Evolutionary conservation across 148 eudicot genomes (phyloP).

Genomic region (Cornus florida): DNA sequence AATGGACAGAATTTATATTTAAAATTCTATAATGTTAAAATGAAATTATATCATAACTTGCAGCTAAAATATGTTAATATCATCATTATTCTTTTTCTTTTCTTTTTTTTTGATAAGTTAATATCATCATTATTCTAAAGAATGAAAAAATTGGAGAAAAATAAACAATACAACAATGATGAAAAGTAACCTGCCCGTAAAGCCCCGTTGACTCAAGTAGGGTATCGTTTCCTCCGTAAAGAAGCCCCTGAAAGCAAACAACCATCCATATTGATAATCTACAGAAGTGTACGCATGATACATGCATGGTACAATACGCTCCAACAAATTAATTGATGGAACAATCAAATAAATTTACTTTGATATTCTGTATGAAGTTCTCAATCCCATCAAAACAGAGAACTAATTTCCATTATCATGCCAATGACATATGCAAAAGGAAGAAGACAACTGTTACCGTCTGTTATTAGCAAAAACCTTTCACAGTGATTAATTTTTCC

Average conservation of each 20-base stretch:
- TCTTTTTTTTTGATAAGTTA: too few species aligned
- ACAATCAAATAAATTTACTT: too few species aligned
- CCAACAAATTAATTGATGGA: not conserved
- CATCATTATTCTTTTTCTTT: too few species aligned
- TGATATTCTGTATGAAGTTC: not conserved
- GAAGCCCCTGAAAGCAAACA: constrained; percentile 72
- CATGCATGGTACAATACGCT: not conserved
- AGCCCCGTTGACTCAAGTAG: constrained; percentile 92
- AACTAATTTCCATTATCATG: not conserved
- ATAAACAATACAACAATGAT: not conserved
- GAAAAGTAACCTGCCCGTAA: constrained; percentile 42
- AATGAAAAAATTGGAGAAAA: too few species aligned
- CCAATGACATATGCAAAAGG: not conserved
- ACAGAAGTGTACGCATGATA: not conserved
- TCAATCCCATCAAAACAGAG: too few species aligned
- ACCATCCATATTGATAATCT: not conserved
- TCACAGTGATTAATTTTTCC: not conserved
- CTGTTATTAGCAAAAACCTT: not conserved
- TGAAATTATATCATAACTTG: not conserved
- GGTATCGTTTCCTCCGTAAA: constrained; percentile 75
- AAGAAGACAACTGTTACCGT: not conserved
- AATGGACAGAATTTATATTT: not conserved
- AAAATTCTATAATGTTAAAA: not conserved
- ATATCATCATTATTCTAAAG: too few species aligned
- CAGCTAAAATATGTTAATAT: not conserved